Evolutionary conservation across 2,329 filamentous ascomycete genomes (phyloP).

Genomic region (Colletotrichum scovillei): DNA sequence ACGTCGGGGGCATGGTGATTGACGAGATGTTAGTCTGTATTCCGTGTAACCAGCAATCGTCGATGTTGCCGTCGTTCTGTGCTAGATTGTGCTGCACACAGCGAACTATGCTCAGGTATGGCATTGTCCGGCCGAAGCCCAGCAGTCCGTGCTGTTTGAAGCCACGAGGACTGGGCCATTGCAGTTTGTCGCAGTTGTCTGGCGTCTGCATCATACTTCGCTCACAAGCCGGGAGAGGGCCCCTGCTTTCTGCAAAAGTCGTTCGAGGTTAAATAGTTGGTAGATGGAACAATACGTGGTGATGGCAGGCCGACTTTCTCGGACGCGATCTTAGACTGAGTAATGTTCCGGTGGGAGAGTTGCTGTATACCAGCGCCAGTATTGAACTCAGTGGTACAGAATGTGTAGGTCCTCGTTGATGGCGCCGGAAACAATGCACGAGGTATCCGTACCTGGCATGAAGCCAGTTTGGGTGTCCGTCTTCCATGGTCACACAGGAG

Average conservation of each 20-base stretch:
- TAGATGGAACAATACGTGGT: background rate
- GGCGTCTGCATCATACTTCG: conserved; percentile 20
- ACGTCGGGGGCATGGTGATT: conserved; percentile 18
- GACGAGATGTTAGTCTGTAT: background rate
- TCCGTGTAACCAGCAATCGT: conserved; percentile 23
- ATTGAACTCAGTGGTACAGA: background rate
- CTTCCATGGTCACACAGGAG: background rate
- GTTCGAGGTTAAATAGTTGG: background rate
- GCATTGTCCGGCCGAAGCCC: conserved; percentile 26
- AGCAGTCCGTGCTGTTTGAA: conserved; percentile 22
- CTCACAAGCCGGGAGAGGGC: background rate
- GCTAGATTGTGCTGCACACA: conserved; percentile 20
- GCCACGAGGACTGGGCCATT: conserved; percentile 8
- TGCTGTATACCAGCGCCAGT: background rate
- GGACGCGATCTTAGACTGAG: background rate
- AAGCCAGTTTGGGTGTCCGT: background rate
- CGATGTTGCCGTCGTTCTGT: conserved; percentile 24
- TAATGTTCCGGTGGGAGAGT: background rate
- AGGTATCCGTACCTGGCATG: conserved; percentile 5
- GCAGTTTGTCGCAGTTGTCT: conserved; percentile 3
- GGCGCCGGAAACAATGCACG: conserved; percentile 13
- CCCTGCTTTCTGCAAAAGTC: background rate
- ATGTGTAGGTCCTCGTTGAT: conserved; percentile 1
- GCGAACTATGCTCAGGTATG: conserved; percentile 2
- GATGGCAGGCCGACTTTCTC: background rate